Evolutionary conservation across 2,329 filamentous ascomycete species (phyloP), one percentile per base, ranked within the genome.

Genomic region (Aureobasidium sp.): DNA sequence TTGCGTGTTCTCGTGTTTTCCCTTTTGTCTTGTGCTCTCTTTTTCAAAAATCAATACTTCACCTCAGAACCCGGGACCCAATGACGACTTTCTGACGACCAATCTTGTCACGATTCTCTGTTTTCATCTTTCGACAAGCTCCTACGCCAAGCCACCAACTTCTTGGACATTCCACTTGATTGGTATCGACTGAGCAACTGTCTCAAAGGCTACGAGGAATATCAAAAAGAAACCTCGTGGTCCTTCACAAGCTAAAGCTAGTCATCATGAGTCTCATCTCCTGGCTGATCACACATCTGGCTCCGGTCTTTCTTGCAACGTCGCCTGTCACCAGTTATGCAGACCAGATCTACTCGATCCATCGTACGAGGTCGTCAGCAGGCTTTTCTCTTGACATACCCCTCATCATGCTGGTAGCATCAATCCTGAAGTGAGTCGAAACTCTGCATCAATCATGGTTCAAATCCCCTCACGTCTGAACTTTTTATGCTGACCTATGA

Each of bases 331-430:
- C 80, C 45, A 82, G 79, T 60, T 85, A 85, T 70, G 76, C 79
- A 56, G 81, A 85, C 66, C 81, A 85, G 64, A 84, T 84, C 63
- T 74, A 80, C 65, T 79, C 76, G 60, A 84, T 84, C 62, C 76
- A 83, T 68, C 75, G 75, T 59, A 76, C 69, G 55, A 75, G 78
- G 60, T 79, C 72, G 54, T 83, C 80, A 3, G 77, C 77, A 29
- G 81, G 81, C 27, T 85, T 85, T 68, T 84, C 80, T 14, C 70
- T 85, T 60, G 81, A 85, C 62, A 83, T 84, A 32, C 81, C 81
- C 14, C 67, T 84, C 61, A 84, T 84, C 59, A 84, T 84, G 81
- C 77, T 84, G 16, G 72, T 81, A 54, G 77, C 81, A 29, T 83
- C 79, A 32, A 81, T 84, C 55, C 64, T 83, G 16, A 84, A 84